Percentiles rank a stretch among this genome's conserved stretches.
Evolutionary conservation across 306 rosid genomes (phyloP).

Genomic region (Crotalaria pallida): DNA sequence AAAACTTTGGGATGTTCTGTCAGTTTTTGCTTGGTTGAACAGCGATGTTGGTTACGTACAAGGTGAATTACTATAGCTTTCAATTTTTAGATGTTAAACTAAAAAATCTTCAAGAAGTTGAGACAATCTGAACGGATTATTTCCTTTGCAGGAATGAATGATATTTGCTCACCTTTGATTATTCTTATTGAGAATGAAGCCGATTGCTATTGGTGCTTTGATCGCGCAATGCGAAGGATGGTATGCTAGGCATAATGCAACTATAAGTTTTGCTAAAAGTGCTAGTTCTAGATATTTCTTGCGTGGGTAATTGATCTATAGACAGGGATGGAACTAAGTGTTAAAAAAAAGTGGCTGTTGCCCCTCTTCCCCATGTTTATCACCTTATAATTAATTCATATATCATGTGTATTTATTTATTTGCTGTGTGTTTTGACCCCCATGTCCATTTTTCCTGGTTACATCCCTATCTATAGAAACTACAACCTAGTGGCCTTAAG

Average conservation of each 20-base stretch:
- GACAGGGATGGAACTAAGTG: too few species aligned
- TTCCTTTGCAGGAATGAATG: constrained; percentile 84
- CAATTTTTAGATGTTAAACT: neutral
- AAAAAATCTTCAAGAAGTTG: constrained; percentile 19
- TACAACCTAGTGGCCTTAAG: constrained; percentile 1
- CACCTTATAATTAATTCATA: too few species aligned
- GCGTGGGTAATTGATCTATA: constrained; percentile 6
- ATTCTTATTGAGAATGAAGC: constrained; percentile 80
- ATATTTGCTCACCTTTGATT: constrained; percentile 85
- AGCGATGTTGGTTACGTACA: constrained; percentile 87
- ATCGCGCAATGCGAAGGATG: constrained; percentile 92
- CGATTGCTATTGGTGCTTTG: constrained; percentile 93
- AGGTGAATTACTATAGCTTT: constrained; percentile 42
- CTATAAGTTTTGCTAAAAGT: neutral
- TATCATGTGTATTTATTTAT: too few species aligned
- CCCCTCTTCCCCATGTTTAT: too few species aligned
- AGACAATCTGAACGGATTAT: constrained; percentile 14
- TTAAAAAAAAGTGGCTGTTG: too few species aligned
- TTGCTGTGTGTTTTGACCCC: too few species aligned
- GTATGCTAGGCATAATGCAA: constrained; percentile 35
- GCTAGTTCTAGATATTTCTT: constrained; percentile 11
- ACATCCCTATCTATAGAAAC: neutral
- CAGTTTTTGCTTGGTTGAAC: constrained; percentile 89
- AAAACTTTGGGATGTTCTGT: constrained; percentile 81
- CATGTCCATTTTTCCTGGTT: too few species aligned